Conservation (phyloP, 2,329 filamentous ascomycete species). For the Fusarium sp. region DNA sequence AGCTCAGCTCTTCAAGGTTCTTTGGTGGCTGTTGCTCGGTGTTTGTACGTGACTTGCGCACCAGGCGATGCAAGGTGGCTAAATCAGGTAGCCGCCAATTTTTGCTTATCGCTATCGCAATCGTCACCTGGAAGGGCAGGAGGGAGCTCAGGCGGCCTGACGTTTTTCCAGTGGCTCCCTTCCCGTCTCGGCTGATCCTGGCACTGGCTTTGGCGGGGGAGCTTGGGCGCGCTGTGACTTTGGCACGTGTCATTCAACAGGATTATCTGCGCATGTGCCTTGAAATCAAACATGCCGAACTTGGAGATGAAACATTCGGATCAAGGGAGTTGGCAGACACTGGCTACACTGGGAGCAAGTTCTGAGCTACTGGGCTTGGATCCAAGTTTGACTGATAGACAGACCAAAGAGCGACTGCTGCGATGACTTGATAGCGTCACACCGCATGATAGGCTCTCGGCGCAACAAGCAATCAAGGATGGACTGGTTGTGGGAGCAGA, state of each 20-base stretch:
- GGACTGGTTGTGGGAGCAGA: neutral
- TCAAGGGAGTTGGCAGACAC: neutral
- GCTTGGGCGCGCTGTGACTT: constrained; percentile 14
- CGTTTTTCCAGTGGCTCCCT: constrained; percentile 9
- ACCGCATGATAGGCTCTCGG: constrained; percentile 37
- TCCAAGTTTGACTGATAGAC: neutral
- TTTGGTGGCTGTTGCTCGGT: constrained; percentile 29
- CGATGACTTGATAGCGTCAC: constrained; percentile 35
- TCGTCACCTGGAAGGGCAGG: constrained; percentile 43
- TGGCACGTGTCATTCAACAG: constrained; percentile 30
- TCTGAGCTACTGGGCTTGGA: constrained; percentile 23
- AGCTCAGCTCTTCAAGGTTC: constrained; percentile 5
- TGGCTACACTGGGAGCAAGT: constrained; percentile 8
- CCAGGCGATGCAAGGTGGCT: constrained; percentile 45
- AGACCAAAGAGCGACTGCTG: constrained; percentile 20
- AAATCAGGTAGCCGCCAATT: constrained; percentile 41
- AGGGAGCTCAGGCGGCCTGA: constrained; percentile 20
- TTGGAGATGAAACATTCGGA: neutral
- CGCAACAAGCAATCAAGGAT: constrained; percentile 24
- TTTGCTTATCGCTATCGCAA: constrained; percentile 43
- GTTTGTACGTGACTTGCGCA: constrained; percentile 40
- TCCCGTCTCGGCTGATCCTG: constrained; percentile 6
- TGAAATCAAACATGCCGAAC: neutral
- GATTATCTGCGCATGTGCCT: neutral
- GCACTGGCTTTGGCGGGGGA: constrained; percentile 25